Conservation (phyloP, 2,329 filamentous ascomycete genomes). For the Xylogone sp. region DNA sequence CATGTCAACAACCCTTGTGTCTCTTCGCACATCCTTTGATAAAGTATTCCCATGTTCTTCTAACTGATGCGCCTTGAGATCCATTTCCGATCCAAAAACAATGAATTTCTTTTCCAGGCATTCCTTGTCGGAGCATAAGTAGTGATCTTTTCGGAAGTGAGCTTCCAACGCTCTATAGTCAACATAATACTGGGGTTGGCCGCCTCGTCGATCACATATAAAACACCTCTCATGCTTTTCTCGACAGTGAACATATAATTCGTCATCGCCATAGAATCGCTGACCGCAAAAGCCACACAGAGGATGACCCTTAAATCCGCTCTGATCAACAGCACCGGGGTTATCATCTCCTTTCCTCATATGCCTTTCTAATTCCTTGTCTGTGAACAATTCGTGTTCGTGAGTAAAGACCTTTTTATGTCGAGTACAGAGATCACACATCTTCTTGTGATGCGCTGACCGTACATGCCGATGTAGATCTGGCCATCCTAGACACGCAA, state of each 20-base stretch:
- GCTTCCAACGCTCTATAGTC: slow-evolving; percentile 83
- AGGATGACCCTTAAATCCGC: slow-evolving; percentile 92
- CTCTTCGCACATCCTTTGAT: slow-evolving; percentile 78
- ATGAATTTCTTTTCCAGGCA: slow-evolving; percentile 97
- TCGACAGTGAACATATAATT: slow-evolving; percentile 88
- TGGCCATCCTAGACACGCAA: slow-evolving; percentile 78
- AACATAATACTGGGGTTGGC: slow-evolving; percentile 81
- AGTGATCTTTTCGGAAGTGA: slow-evolving; percentile 88
- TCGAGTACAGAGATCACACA: slow-evolving; percentile 86
- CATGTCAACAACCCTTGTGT: slow-evolving; percentile 82
- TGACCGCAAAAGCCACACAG: slow-evolving; percentile 89
- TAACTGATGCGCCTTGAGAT: slow-evolving; percentile 89
- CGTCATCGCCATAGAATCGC: slow-evolving; percentile 93
- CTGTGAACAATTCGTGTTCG: slow-evolving; percentile 89
- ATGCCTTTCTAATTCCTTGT: slow-evolving; percentile 76
- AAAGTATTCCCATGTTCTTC: slow-evolving; percentile 74
- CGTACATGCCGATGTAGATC: slow-evolving; percentile 80
- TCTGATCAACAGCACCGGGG: slow-evolving; percentile 86
- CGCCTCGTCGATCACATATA: slow-evolving; percentile 67
- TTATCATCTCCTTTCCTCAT: slow-evolving; percentile 89
- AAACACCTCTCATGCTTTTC: slow-evolving; percentile 95
- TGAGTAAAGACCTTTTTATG: slow-evolving; percentile 99
- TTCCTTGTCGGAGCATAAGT: slow-evolving; percentile 76
- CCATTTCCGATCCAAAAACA: slow-evolving; percentile 91
- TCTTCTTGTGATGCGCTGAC: slow-evolving; percentile 75